A percentile compares a stretch with the other conserved stretches of the same genome.
Conservation (phyloP, 106 monocot species). For the Allium fistulosum region DNA sequence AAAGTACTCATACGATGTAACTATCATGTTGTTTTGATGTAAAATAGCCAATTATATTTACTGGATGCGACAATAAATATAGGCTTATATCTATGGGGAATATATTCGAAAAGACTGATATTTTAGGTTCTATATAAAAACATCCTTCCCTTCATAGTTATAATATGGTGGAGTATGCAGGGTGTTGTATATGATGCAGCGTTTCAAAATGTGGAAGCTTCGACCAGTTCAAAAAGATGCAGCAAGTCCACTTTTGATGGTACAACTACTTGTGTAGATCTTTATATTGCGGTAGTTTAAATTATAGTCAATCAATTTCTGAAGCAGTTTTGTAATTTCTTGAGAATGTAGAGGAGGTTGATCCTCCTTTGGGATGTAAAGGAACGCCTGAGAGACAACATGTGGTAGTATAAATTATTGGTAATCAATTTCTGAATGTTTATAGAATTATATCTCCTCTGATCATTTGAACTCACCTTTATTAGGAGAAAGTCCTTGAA, state of each 20-base stretch:
- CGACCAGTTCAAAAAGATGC: conserved; percentile 16
- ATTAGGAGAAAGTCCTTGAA: conserved; percentile 92
- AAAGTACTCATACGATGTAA: no score
- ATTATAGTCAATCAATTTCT: not conserved
- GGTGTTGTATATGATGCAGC: conserved; percentile 18
- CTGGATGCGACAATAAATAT: no score
- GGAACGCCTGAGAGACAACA: conserved; percentile 84
- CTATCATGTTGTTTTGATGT: no score
- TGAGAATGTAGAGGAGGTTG: conserved; percentile 32
- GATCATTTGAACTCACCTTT: not conserved
- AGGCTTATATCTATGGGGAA: no score
- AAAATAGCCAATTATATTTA: no score
- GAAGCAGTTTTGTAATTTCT: no score
- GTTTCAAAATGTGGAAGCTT: conserved; percentile 30
- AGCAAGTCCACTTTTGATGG: conserved; percentile 32
- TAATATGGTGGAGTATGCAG: conserved; percentile 17
- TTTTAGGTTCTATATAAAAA: not conserved
- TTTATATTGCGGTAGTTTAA: not conserved
- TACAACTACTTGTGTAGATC: conserved; percentile 12
- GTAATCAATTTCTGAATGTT: not conserved
- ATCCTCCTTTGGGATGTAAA: conserved; percentile 72
- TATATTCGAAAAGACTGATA: no score
- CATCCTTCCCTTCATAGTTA: not conserved
- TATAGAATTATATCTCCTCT: not conserved
- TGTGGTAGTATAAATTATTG: conserved; percentile 30